Conservation (phyloP, 768 basidiomycete genomes). For the Lentinula edodes region DNA sequence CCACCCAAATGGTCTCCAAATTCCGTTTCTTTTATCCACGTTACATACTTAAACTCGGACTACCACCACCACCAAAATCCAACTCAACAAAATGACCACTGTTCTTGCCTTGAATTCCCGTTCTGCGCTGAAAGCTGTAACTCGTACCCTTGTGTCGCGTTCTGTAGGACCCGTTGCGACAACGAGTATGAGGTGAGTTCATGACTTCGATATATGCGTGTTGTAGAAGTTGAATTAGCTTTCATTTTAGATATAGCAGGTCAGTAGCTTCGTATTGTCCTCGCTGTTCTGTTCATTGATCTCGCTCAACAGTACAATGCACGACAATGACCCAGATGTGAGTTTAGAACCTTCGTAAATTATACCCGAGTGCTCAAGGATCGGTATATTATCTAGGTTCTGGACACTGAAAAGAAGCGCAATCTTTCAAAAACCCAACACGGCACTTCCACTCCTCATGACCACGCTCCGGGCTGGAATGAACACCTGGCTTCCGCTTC, state of each 20-base stretch:
- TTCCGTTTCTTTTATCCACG: neutral
- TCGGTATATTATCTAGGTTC: neutral
- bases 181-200: neutral
- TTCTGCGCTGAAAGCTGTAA: neutral
- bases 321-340: constrained; percentile 7
- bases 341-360: too few species aligned
- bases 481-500: constrained; percentile 5
- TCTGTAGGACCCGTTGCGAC: neutral
- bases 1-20: neutral
- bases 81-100: neutral
- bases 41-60: neutral
- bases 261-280: neutral
- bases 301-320: neutral
- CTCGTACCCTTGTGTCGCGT: neutral
- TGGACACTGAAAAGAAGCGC: constrained; percentile 4
- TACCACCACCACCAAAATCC: neutral
- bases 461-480: constrained; percentile 6
- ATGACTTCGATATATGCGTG: neutral
- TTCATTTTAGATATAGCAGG: neutral
- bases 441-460: constrained; percentile 3
- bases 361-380: neutral
- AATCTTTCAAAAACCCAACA: constrained; percentile 4
- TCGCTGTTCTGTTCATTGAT: neutral
- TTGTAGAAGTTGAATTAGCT: too few species aligned
- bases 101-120: neutral